These are phyloP conservation scores for Tetrahymena thermophila DNA, from an alignment of 73 alveolate genomes.

Conservation along the genomic window DNA sequence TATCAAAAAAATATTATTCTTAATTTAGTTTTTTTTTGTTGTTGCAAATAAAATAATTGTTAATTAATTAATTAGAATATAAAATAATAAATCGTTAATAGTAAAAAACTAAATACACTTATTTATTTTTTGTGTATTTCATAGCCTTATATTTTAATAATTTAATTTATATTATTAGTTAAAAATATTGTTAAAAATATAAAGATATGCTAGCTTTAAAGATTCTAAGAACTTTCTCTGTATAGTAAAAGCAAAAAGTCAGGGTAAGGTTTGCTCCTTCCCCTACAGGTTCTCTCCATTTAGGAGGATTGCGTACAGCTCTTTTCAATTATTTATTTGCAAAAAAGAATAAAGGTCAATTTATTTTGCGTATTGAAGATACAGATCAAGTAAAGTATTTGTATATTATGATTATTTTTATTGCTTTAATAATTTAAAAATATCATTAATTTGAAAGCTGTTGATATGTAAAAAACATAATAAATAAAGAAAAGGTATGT, in stretches of 20 bases:
- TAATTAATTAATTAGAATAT: too few species aligned
- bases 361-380: conserved; percentile 59
- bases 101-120: not conserved
- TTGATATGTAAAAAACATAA: not conserved
- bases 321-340: conserved; percentile 60
- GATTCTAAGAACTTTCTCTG: not conserved
- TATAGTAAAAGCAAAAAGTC: not conserved
- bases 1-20: too few species aligned
- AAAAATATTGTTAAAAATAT: not conserved
- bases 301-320: conserved; percentile 63
- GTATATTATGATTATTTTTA: not conserved
- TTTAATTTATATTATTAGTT: not conserved
- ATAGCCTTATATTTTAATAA: not conserved
- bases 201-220: not conserved
- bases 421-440: not conserved
- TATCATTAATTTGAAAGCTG: not conserved
- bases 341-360: conserved; percentile 46
- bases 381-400: conserved; percentile 33
- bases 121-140: not conserved
- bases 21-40: too few species aligned
- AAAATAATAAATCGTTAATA: too few species aligned
- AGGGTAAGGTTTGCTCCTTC: conserved; percentile 56
- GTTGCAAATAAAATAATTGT: too few species aligned
- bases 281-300: conserved; percentile 60
- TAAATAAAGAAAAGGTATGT: conserved; percentile 36